These are phyloP conservation scores for Sherardia arvensis DNA, from an alignment of 257 asterid genomes.

Conservation along the genomic window DNA sequence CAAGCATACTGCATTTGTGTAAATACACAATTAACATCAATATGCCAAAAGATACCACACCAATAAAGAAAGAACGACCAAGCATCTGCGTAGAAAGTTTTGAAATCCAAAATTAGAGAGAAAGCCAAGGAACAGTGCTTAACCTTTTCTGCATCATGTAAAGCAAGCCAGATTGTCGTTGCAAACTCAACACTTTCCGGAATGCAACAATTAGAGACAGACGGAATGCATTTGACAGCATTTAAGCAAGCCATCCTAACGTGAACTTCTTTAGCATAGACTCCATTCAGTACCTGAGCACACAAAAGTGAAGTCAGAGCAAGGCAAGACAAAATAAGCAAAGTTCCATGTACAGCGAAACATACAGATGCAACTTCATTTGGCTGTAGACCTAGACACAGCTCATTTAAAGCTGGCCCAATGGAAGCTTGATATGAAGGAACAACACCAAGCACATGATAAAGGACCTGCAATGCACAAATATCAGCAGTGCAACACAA, in stretches of 20 bases:
- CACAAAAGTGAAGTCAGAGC: constrained; percentile 14
- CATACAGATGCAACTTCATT: constrained; percentile 95
- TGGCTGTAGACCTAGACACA: constrained; percentile 89
- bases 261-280: constrained; percentile 88
- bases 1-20: neutral
- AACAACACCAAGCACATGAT: constrained; percentile 88
- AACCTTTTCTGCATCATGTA: constrained; percentile 92
- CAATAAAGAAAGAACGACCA: neutral
- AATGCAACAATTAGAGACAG: constrained; percentile 70
- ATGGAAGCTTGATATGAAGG: constrained; percentile 82
- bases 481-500: neutral
- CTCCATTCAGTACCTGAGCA: constrained; percentile 74
- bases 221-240: constrained; percentile 95
- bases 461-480: constrained; percentile 60
- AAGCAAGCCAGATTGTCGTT: constrained; percentile 92
- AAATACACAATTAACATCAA: neutral
- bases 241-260: constrained; percentile 92
- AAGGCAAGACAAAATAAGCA: constrained; percentile 9
- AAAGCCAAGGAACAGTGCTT: constrained; percentile 1
- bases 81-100: neutral
- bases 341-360: constrained; percentile 13
- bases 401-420: constrained; percentile 80
- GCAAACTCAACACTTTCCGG: constrained; percentile 85
- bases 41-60: neutral
- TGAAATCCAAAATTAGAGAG: constrained; percentile 1